These are phyloP conservation scores for Colletotrichum acutatum DNA, from an alignment of 2,329 filamentous ascomycete species.

Conservation along the genomic window DNA sequence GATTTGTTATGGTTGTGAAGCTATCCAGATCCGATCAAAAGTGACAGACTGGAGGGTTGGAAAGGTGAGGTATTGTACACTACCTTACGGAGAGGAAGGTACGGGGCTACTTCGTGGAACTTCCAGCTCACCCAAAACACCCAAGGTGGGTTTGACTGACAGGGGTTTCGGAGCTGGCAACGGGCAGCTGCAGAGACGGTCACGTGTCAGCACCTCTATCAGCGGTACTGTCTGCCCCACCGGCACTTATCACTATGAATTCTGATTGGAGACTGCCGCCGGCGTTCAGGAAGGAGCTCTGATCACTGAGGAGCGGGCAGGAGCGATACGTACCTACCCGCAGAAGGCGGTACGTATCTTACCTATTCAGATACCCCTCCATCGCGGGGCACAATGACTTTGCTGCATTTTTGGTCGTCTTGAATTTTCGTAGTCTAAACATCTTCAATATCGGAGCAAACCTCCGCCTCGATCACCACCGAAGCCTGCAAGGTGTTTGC, in stretches of 20 bases:
- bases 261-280: not conserved
- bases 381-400: slow-evolving; percentile 37
- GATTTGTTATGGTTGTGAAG: slow-evolving; percentile 10
- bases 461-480: not conserved
- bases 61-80: not conserved
- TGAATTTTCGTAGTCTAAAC: not conserved
- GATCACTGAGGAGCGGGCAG: not conserved
- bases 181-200: slow-evolving; percentile 13
- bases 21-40: slow-evolving; percentile 25
- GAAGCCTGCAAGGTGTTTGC: not conserved
- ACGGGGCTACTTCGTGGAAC: slow-evolving; percentile 29
- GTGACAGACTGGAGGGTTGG: not conserved
- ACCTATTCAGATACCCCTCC: slow-evolving; percentile 36
- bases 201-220: slow-evolving; percentile 20
- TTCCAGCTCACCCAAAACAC: slow-evolving; percentile 39
- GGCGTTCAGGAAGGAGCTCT: not conserved
- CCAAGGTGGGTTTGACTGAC: slow-evolving; percentile 28
- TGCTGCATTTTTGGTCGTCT: not conserved
- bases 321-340: not conserved
- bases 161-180: slow-evolving; percentile 19
- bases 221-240: not conserved
- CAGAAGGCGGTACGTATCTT: slow-evolving; percentile 20
- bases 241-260: not conserved
- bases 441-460: not conserved
- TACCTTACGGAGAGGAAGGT: not conserved